These are phyloP conservation scores for Smittium mucronatum DNA, from an alignment of 371 early-diverging fungal genomes.

Conservation along the genomic window DNA sequence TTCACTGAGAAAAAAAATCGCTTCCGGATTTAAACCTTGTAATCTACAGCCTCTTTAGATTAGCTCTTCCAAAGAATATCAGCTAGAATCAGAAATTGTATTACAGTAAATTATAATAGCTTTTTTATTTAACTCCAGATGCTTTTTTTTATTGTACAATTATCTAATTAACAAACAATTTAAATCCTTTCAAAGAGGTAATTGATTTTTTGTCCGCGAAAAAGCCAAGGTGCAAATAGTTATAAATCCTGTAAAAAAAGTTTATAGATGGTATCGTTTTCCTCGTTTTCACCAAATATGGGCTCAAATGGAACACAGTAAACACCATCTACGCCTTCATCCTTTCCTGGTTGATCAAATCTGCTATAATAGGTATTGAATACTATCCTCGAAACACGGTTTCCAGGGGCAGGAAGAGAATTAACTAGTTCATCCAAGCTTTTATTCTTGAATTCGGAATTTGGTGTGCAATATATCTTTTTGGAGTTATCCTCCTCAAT, in stretches of 20 bases:
- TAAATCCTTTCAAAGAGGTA: too few relatives aligned
- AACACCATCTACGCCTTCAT: slow-evolving; percentile 2
- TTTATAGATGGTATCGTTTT: neutral
- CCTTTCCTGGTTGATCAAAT: neutral
- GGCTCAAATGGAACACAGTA: neutral
- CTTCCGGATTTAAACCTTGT: too few relatives aligned
- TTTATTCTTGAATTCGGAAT: neutral
- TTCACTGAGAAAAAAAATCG: too few relatives aligned
- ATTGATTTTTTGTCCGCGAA: too few relatives aligned
- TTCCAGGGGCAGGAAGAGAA: neutral
- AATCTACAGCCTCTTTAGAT: too few relatives aligned
- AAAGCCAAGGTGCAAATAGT: too few relatives aligned
- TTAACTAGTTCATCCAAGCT: neutral
- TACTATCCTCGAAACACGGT: neutral
- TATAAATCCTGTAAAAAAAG: neutral
- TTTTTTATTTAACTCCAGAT: too few relatives aligned
- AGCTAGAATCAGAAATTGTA: too few relatives aligned
- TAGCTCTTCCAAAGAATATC: too few relatives aligned
- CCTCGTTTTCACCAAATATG: neutral
- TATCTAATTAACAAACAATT: too few relatives aligned
- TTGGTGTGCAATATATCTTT: neutral
- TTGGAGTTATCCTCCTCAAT: neutral
- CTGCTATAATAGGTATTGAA: neutral
- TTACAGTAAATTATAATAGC: too few relatives aligned
- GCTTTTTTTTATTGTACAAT: too few relatives aligned